Percentiles rank a stretch among this genome's conserved stretches.
These are phyloP conservation scores for Diaporthe sp. DNA, from an alignment of 2,329 filamentous ascomycete species.

Conservation along the genomic window DNA sequence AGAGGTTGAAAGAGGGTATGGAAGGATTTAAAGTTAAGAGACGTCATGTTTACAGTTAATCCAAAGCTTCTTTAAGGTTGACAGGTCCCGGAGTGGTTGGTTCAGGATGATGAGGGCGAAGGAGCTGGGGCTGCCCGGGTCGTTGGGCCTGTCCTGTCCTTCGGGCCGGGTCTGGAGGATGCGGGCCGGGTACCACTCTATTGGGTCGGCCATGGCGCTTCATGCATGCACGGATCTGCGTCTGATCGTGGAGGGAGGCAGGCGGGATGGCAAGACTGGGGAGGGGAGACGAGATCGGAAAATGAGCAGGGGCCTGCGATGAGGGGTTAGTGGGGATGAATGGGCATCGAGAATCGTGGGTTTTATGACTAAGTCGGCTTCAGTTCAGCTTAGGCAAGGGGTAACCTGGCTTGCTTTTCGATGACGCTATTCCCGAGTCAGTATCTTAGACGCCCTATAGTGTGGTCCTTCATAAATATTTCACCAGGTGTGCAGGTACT, in stretches of 20 bases:
- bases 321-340: background rate
- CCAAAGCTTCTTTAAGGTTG: slow-evolving; percentile 63
- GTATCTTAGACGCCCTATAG: too few species aligned
- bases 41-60: slow-evolving; percentile 56
- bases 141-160: background rate
- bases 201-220: slow-evolving; percentile 21
- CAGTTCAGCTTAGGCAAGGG: background rate
- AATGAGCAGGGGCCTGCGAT: background rate
- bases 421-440: background rate
- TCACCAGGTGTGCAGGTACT: too few species aligned
- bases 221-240: slow-evolving; percentile 25
- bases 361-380: background rate
- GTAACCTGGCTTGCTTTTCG: background rate
- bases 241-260: background rate
- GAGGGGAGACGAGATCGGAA: background rate
- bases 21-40: slow-evolving; percentile 32
- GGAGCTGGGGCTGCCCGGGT: background rate
- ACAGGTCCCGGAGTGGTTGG: slow-evolving; percentile 61
- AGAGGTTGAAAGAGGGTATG: background rate
- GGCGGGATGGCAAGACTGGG: background rate
- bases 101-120: slow-evolving; percentile 65
- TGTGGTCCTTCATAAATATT: too few species aligned
- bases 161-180: slow-evolving; percentile 38
- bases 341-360: background rate
- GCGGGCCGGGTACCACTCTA: slow-evolving; percentile 44